phyloP scores from a whole-genome alignment of 768 basidiomycete genomes.

The Tulasnella sp. region DNA sequence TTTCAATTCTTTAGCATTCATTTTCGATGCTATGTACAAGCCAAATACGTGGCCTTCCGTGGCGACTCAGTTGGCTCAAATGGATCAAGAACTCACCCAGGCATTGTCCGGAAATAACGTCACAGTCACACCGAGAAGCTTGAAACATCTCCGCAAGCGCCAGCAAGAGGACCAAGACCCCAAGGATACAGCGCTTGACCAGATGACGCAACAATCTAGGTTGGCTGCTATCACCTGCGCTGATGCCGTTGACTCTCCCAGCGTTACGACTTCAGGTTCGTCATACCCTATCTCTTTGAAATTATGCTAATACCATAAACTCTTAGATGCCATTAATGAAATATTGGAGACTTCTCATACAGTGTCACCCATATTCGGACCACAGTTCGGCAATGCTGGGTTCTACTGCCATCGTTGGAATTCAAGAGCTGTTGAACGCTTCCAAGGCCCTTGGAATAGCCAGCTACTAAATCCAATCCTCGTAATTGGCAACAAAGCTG shows the following conservation, averaged over 20 bases:
- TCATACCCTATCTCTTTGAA: not conserved
- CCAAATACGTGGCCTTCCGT: conserved; percentile 1
- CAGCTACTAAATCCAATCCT: conserved; percentile 24
- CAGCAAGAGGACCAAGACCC: no score
- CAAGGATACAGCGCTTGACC: not conserved
- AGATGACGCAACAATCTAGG: no score
- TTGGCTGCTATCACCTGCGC: conserved; percentile 12
- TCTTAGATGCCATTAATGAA: conserved; percentile 11
- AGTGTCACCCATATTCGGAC: conserved; percentile 1
- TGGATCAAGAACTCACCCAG: not conserved
- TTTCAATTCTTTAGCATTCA: conserved; percentile 1
- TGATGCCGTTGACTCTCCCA: conserved; percentile 4
- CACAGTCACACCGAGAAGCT: no score
- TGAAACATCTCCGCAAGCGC: no score
- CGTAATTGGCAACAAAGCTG: conserved; percentile 23
- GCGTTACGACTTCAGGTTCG: conserved; percentile 11
- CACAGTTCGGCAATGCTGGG: not conserved
- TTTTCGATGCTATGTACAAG: conserved; percentile 5
- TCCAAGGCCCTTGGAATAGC: conserved; percentile 24
- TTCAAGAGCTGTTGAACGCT: conserved; percentile 22
- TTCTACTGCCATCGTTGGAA: conserved; percentile 22
- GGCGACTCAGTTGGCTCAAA: not conserved
- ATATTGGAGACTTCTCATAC: not conserved
- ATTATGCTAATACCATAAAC: not conserved
- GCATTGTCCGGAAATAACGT: no score